Percentiles rank a stretch among this genome's conserved stretches.
These are phyloP conservation scores for Clitoria ternatea DNA, from an alignment of 306 rosid genomes.

Conservation along the genomic window DNA sequence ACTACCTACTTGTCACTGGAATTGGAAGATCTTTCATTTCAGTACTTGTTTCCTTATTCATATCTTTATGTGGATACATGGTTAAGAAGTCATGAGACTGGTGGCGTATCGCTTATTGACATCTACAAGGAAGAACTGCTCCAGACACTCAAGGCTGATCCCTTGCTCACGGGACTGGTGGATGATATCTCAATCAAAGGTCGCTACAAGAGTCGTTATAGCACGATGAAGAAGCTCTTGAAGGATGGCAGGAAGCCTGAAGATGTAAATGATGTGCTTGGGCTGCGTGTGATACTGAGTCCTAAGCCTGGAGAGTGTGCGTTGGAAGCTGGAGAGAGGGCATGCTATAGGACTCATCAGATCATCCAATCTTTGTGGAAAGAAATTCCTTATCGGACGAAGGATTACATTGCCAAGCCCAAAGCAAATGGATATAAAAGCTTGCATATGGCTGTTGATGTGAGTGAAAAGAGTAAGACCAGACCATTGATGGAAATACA, in stretches of 20 bases:
- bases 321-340: constrained; percentile 56
- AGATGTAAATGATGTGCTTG: constrained; percentile 78
- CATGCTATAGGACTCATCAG: constrained; percentile 67
- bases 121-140: constrained; percentile 52
- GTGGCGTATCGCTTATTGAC: constrained; percentile 55
- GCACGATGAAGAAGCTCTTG: constrained; percentile 90
- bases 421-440: constrained; percentile 86
- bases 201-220: constrained; percentile 80
- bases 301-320: constrained; percentile 43
- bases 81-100: constrained; percentile 63
- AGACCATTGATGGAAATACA: constrained; percentile 89
- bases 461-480: constrained; percentile 52
- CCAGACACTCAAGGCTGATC: constrained; percentile 43
- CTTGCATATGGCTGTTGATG: constrained; percentile 89
- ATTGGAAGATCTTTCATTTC: constrained; percentile 83
- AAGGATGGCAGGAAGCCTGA: constrained; percentile 85
- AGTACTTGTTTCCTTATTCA: constrained; percentile 74
- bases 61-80: constrained; percentile 73
- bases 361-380: constrained; percentile 67
- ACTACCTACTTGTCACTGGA: constrained; percentile 60
- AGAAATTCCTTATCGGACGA: constrained; percentile 68
- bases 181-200: constrained; percentile 57
- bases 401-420: constrained; percentile 83
- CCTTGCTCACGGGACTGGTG: constrained; percentile 43
- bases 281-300: constrained; percentile 69